Conservation (phyloP, 148 eudicot genomes). For the Camellia granthamiana region DNA sequence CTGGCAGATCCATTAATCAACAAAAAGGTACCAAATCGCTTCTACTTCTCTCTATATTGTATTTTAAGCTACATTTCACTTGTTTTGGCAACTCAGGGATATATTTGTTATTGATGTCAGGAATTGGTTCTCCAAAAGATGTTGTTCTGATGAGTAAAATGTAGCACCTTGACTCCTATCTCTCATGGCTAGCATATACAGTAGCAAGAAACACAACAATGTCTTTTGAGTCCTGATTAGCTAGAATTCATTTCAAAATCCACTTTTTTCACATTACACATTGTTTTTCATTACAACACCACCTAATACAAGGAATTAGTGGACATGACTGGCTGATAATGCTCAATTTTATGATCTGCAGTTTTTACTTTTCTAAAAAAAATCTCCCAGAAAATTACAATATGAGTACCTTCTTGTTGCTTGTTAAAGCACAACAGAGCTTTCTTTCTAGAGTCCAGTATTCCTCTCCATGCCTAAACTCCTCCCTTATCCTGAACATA, state of each 20-base stretch:
- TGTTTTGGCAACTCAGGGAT: neutral
- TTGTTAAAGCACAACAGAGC: constrained; percentile 59
- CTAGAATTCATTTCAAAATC: neutral
- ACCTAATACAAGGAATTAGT: too few relatives aligned
- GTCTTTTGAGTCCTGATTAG: neutral
- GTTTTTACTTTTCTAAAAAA: too few relatives aligned
- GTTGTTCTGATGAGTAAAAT: too few relatives aligned
- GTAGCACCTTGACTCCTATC: too few relatives aligned
- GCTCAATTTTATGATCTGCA: too few relatives aligned
- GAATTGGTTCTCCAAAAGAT: too few relatives aligned
- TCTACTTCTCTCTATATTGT: neutral
- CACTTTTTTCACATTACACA: neutral
- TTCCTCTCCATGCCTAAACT: constrained; percentile 68
- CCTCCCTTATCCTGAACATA: constrained; percentile 64
- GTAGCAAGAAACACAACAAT: neutral
- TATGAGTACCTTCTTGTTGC: constrained; percentile 45
- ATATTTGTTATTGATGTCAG: neutral
- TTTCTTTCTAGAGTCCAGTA: constrained; percentile 93
- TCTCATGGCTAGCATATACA: too few relatives aligned
- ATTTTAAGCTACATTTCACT: neutral
- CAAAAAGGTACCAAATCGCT: neutral
- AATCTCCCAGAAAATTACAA: neutral
- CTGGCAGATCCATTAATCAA: neutral
- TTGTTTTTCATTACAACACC: neutral
- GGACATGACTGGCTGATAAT: too few relatives aligned